Base-by-base conservation (phyloP, 306 rosid species). In the Ziziphus jujuba region DNA sequence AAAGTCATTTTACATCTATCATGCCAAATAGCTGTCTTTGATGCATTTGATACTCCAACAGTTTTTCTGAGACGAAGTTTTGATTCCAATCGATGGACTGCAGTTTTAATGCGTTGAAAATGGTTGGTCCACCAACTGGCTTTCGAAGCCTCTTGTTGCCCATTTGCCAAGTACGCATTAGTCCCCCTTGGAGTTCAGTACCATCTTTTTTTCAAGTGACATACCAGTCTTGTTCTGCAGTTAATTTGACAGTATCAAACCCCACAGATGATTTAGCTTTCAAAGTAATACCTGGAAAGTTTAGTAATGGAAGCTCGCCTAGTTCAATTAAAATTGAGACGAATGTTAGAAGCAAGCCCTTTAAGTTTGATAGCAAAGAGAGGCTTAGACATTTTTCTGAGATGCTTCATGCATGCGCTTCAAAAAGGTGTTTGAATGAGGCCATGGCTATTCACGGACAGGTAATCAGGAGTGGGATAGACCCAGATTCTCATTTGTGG, bases 401-500 rank as follows among this genome's bases (percentile, higher is more conserved):
- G 63, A 20, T 75, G 69, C 59, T 80, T 47, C 71, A 61, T n/a
- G 28, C 57, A 16, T 71, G 77, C 75, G 77, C 74, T 38, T 66
- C 71, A 6, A 73, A 66, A 55, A 44, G 80, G 35, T 62, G 65
- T 61, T 43, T 80, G 67, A 69, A 69, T 61, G 67, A 61, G 28
- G 84, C 75, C 22, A 75, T 61, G 68, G 59, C 77, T 51, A 56
- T 80, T 57, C 84, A 80, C 61, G 84, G 77, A 63, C 74, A 75
- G 69, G 58, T 80, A 9, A 55, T 80, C 20, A 75, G 61, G 62
- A 24, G 40, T 21, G 80, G 72, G 50, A 71, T 80, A 28, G 65
- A 55, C 38, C 80, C 77, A 20, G 84, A 80, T 71, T 38, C 34
- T 1, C 79, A 80, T 80, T 66, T 80, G 69, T 75, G 77, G 84